Percentiles rank a stretch among this genome's conserved stretches.
phyloP scores from a whole-genome alignment of 2,329 filamentous ascomycete genomes.

The Colletotrichum sp. region DNA sequence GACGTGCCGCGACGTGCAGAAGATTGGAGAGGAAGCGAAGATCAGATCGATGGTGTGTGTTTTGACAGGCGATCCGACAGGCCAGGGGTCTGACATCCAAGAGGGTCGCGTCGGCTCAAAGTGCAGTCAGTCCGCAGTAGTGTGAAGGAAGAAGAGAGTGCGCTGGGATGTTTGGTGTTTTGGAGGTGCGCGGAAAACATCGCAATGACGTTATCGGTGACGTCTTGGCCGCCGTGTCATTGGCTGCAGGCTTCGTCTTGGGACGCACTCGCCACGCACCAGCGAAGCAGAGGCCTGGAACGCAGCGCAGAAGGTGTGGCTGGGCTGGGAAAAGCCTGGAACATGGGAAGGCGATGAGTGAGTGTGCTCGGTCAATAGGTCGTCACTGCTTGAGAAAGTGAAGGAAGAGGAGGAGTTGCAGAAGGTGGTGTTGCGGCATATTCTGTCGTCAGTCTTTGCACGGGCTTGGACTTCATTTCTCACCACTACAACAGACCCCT shows the following conservation, averaged over 20 bases:
- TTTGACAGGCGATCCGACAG: neutral
- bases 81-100: neutral
- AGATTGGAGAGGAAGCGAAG: neutral
- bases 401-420: neutral
- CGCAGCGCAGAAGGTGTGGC: slow-evolving; percentile 14
- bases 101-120: neutral
- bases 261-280: slow-evolving; percentile 19
- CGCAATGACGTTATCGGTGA: slow-evolving; percentile 22
- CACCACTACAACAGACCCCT: neutral
- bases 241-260: neutral
- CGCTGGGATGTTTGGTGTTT: neutral
- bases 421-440: neutral
- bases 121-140: neutral
- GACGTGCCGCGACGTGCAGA: neutral
- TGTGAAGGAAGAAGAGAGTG: neutral
- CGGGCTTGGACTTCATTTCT: neutral
- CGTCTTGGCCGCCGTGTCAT: slow-evolving; percentile 11
- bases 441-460: neutral
- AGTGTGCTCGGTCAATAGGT: slow-evolving; percentile 2
- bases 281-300: neutral
- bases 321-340: slow-evolving; percentile 18
- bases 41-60: neutral
- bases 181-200: neutral
- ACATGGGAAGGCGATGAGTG: neutral
- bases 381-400: slow-evolving; percentile 11